A percentile compares a stretch with the other conserved stretches of the same genome.
Conservation (phyloP, 2,329 filamentous ascomycete genomes). For the Fusarium decemcellulare region DNA sequence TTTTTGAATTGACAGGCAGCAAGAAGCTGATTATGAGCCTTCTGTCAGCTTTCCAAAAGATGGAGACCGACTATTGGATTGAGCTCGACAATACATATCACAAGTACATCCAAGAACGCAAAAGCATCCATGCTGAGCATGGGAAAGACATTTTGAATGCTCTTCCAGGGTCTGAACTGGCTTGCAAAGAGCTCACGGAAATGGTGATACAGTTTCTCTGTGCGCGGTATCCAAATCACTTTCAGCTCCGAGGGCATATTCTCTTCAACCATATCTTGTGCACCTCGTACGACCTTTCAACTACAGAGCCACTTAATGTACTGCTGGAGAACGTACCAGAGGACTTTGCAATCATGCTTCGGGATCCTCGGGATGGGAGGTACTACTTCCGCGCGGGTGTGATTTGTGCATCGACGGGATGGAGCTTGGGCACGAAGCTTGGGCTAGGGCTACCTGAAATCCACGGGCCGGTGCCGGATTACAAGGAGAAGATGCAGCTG, state of each 20-base stretch:
- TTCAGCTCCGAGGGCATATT: slow-evolving; percentile 70
- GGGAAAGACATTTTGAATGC: slow-evolving; percentile 75
- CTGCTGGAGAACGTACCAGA: slow-evolving; percentile 85
- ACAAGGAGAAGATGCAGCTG: slow-evolving; percentile 88
- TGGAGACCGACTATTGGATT: slow-evolving; percentile 88
- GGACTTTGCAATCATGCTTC: slow-evolving; percentile 83
- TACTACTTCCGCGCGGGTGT: slow-evolving; percentile 83
- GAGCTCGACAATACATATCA: slow-evolving; percentile 83
- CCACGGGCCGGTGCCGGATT: slow-evolving; percentile 82
- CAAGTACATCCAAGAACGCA: slow-evolving; percentile 76
- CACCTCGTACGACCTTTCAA: slow-evolving; percentile 70
- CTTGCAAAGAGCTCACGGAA: slow-evolving; percentile 89
- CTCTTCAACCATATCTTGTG: slow-evolving; percentile 79
- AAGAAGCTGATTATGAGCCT: background rate
- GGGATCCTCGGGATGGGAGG: slow-evolving; percentile 77
- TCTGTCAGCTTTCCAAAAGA: slow-evolving; percentile 76
- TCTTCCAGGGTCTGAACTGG: slow-evolving; percentile 82
- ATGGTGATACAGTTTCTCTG: slow-evolving; percentile 85
- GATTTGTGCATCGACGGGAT: slow-evolving; percentile 84
- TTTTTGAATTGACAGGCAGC: rapidly evolving
- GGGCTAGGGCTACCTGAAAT: slow-evolving; percentile 79
- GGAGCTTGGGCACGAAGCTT: slow-evolving; percentile 82
- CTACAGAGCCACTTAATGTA: slow-evolving; percentile 75
- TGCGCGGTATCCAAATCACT: slow-evolving; percentile 82
- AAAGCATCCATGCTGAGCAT: slow-evolving; percentile 73